Percentiles rank a stretch among this genome's conserved stretches.
phyloP scores from a whole-genome alignment of 2,329 filamentous ascomycete genomes.

The Aspergillus unguis region DNA sequence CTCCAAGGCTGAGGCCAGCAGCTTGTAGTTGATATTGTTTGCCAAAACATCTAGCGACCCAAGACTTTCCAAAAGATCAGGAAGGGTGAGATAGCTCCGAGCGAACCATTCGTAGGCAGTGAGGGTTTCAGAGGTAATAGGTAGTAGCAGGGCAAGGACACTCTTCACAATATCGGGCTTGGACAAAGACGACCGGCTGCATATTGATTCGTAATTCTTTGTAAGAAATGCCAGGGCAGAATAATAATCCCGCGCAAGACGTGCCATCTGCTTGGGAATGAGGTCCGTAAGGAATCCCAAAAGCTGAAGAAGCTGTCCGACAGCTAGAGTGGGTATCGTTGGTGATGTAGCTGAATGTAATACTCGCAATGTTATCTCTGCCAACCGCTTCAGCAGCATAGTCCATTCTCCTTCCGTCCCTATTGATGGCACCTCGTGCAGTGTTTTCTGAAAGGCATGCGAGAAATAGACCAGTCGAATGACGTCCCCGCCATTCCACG shows the following conservation, averaged over 20 bases:
- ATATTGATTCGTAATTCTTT: constrained; percentile 22
- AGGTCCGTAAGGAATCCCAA: constrained; percentile 36
- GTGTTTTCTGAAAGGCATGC: constrained; percentile 39
- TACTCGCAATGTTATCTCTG: constrained; percentile 33
- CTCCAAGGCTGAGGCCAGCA: constrained; percentile 41
- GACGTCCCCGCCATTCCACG: constrained; percentile 44
- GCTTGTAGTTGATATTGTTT: constrained; percentile 50
- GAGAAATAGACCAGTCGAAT: constrained; percentile 45
- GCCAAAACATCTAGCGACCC: constrained; percentile 43
- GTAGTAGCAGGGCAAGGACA: constrained; percentile 42
- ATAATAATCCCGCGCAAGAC: constrained; percentile 38
- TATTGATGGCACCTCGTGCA: constrained; percentile 36
- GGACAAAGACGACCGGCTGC: constrained; percentile 20
- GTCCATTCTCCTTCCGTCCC: constrained; percentile 42
- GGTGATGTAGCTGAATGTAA: constrained; percentile 27
- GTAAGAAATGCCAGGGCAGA: constrained; percentile 38
- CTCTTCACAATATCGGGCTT: constrained; percentile 29
- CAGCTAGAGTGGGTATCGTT: constrained; percentile 19
- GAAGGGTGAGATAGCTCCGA: constrained; percentile 45
- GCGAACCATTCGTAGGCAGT: constrained; percentile 46
- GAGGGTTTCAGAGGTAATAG: constrained; percentile 44
- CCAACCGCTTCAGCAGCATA: constrained; percentile 38
- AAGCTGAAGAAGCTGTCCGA: constrained; percentile 35
- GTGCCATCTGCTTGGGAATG: constrained; percentile 41
- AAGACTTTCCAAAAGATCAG: constrained; percentile 37